Conservation (phyloP, 441 rosid species). For the Kokia cookei region DNA sequence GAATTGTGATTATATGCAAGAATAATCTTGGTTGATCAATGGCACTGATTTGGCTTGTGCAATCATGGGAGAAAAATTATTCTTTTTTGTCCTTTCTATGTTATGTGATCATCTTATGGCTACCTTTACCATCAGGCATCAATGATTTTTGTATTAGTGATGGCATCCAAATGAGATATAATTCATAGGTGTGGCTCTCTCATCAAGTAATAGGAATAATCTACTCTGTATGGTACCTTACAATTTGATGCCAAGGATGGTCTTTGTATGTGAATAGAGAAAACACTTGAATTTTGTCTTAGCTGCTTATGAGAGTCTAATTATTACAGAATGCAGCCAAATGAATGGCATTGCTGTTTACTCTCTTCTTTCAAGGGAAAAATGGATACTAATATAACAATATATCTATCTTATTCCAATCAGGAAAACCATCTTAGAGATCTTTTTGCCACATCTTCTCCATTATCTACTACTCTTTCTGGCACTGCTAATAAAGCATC, state of each 20-base stretch:
- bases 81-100: not conserved
- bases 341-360: not conserved
- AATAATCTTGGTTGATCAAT: not conserved
- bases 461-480: conserved; percentile 26
- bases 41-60: not conserved
- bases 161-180: not conserved
- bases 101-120: not conserved
- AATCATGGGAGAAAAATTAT: not conserved
- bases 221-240: not conserved
- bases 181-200: not conserved
- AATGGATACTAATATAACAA: not conserved
- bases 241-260: not conserved
- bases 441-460: conserved; percentile 20
- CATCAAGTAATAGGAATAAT: not conserved
- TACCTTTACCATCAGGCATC: not conserved
- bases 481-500: conserved; percentile 24
- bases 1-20: conserved; percentile 4
- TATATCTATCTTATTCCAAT: not conserved
- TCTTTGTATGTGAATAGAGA: not conserved
- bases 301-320: not conserved
- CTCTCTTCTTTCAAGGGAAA: not conserved
- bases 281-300: not conserved
- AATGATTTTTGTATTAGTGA: not conserved
- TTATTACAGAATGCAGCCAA: not conserved
- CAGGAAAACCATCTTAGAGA: conserved; percentile 31